Conservation (phyloP, 345 rosid genomes). For the Citrus medica region DNA sequence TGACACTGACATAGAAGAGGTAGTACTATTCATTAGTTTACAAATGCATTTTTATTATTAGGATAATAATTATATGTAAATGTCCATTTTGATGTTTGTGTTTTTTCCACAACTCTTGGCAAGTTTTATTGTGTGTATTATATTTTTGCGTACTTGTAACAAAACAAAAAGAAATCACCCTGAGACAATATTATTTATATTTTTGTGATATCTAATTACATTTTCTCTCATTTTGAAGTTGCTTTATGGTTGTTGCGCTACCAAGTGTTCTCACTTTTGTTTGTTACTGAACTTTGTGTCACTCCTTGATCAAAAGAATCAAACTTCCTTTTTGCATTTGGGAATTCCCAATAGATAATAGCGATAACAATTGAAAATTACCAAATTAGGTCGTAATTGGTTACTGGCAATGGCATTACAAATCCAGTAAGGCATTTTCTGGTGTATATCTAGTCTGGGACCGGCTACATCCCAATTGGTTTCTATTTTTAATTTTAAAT, state of each 20-base stretch:
- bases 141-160: neutral
- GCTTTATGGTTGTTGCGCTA: neutral
- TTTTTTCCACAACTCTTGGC: neutral
- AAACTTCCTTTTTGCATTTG: neutral
- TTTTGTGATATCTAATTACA: neutral
- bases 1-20: too few species aligned
- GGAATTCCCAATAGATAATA: too few species aligned
- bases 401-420: too few species aligned
- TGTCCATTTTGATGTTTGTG: conserved; percentile 4
- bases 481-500: too few species aligned
- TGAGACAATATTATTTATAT: neutral
- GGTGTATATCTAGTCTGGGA: too few species aligned
- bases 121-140: conserved; percentile 1
- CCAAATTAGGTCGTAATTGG: too few species aligned
- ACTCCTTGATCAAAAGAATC: neutral
- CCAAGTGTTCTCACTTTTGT: neutral
- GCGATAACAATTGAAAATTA: too few species aligned
- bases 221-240: neutral
- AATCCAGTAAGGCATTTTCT: too few species aligned
- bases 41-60: too few species aligned
- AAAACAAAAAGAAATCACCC: neutral
- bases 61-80: neutral
- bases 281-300: neutral
- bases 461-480: too few species aligned
- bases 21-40: too few species aligned